phyloP scores from a whole-genome alignment of 2,329 filamentous ascomycete genomes.

The Penicillium psychrosexuale region DNA sequence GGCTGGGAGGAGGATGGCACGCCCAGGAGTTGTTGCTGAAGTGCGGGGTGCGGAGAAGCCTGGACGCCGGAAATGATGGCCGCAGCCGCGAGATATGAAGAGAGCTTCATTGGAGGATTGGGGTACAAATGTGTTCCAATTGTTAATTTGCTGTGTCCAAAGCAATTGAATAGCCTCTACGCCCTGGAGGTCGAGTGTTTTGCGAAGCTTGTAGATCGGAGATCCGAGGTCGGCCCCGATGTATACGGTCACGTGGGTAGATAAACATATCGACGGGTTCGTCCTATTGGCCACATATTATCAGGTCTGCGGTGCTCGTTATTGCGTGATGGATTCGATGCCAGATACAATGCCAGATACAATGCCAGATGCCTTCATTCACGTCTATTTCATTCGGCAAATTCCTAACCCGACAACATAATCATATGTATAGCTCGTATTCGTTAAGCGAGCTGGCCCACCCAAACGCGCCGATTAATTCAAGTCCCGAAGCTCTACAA shows the following conservation, averaged over 20 bases:
- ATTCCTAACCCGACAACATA: too few relatives aligned
- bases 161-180: neutral
- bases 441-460: too few relatives aligned
- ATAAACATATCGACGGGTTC: neutral
- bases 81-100: slow-evolving; percentile 19
- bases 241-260: neutral
- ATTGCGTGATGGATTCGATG: neutral
- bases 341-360: too few relatives aligned
- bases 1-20: neutral
- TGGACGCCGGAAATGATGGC: slow-evolving; percentile 18
- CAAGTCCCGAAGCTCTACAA: too few relatives aligned
- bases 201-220: neutral
- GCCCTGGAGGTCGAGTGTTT: neutral
- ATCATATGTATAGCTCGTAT: too few relatives aligned
- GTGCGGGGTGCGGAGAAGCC: slow-evolving; percentile 32
- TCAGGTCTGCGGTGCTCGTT: neutral
- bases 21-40: slow-evolving; percentile 18
- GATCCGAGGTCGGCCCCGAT: neutral
- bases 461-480: too few relatives aligned
- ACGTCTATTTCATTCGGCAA: too few relatives aligned
- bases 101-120: slow-evolving; percentile 17
- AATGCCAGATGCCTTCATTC: too few relatives aligned
- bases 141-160: neutral
- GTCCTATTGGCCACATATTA: neutral
- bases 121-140: neutral